These are phyloP conservation scores for Calonectria pseudoreteaudii DNA, from an alignment of 2,329 filamentous ascomycete genomes.

Conservation along the genomic window DNA sequence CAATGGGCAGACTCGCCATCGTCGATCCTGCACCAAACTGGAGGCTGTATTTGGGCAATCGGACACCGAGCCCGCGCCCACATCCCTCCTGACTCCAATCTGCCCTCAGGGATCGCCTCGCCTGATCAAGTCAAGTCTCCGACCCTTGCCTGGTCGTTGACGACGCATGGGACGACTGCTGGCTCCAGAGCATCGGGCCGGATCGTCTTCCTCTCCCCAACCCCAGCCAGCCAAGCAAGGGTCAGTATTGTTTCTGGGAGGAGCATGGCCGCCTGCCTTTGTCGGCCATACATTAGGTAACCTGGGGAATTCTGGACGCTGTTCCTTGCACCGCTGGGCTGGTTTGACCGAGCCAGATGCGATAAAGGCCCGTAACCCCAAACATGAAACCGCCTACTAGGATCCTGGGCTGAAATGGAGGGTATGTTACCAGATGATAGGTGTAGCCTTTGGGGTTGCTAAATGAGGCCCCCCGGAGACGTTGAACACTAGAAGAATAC, in stretches of 20 bases:
- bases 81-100: slow-evolving; percentile 18
- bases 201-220: slow-evolving; percentile 35
- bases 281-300: slow-evolving; percentile 11
- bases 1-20: slow-evolving; percentile 4
- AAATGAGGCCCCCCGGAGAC: not conserved
- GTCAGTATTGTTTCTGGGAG: slow-evolving; percentile 18
- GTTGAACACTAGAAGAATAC: not conserved
- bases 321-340: not conserved
- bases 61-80: not conserved
- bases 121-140: slow-evolving; percentile 31
- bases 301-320: not conserved
- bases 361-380: not conserved
- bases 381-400: slow-evolving; percentile 3
- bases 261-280: slow-evolving; percentile 2
- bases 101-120: slow-evolving; percentile 10
- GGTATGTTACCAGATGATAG: not conserved
- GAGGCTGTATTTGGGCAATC: not conserved
- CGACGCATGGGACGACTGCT: slow-evolving; percentile 38
- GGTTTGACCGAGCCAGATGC: slow-evolving; percentile 2
- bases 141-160: slow-evolving; percentile 25
- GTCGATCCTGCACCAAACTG: slow-evolving; percentile 12
- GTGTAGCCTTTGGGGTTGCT: not conserved
- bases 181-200: slow-evolving; percentile 43
- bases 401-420: slow-evolving; percentile 20
- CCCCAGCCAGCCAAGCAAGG: slow-evolving; percentile 38